These are phyloP conservation scores for Lepidium aucheri DNA, from an alignment of 345 rosid species.

Conservation along the genomic window DNA sequence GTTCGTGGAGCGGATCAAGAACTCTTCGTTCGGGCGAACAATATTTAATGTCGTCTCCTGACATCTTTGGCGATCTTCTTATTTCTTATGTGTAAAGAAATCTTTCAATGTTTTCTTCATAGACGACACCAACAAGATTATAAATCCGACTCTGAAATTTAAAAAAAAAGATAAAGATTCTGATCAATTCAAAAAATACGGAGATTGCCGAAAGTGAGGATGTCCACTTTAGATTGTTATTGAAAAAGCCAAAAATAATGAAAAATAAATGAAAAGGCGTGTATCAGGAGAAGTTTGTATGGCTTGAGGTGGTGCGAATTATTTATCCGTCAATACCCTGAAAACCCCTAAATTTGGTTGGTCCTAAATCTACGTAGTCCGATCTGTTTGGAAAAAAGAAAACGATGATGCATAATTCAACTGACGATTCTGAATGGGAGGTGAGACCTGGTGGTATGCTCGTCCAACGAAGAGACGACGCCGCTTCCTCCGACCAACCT, in stretches of 20 bases:
- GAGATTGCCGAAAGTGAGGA: too few relatives aligned
- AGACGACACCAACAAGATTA: too few relatives aligned
- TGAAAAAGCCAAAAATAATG: not conserved
- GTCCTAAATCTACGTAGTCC: not conserved
- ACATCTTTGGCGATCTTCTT: too few relatives aligned
- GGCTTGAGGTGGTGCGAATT: not conserved
- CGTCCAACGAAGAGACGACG: conserved; percentile 46
- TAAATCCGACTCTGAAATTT: too few relatives aligned
- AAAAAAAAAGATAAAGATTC: too few relatives aligned
- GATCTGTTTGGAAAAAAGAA: not conserved
- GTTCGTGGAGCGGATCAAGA: too few relatives aligned
- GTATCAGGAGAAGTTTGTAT: not conserved
- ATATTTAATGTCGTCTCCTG: too few relatives aligned
- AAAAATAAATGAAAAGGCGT: not conserved
- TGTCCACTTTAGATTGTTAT: too few relatives aligned
- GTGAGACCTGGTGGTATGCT: conserved; percentile 49
- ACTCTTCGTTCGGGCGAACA: too few relatives aligned
- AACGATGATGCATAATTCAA: conserved; percentile 19
- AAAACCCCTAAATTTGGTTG: conserved; percentile 19
- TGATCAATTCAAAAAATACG: too few relatives aligned
- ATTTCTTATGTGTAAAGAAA: too few relatives aligned
- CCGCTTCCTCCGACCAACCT: conserved; percentile 12
- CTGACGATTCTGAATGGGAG: conserved; percentile 36
- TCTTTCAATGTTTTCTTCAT: too few relatives aligned
- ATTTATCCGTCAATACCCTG: not conserved